phyloP scores from a whole-genome alignment of 441 rosid species.

The Erodium moschatum region DNA sequence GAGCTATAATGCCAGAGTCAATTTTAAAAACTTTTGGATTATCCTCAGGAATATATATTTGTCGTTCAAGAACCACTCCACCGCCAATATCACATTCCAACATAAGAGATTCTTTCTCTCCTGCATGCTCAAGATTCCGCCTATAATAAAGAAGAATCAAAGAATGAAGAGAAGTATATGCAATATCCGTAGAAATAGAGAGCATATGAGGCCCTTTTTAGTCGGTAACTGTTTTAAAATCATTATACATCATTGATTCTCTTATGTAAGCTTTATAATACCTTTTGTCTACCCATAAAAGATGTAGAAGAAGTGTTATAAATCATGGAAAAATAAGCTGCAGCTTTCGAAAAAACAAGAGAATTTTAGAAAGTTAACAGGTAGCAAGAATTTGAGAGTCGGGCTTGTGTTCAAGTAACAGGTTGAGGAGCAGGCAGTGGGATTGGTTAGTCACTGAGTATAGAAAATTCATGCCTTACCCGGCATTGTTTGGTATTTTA shows the following conservation, averaged over 20 bases:
- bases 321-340: background rate
- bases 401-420: background rate
- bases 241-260: background rate
- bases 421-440: background rate
- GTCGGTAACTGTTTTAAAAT: background rate
- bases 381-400: background rate
- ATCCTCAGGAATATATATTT: constrained; percentile 40
- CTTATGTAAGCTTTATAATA: background rate
- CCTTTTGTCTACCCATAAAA: background rate
- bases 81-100: constrained; percentile 79
- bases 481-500: background rate
- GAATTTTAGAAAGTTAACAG: background rate
- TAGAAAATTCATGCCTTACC: background rate
- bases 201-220: background rate
- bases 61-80: constrained; percentile 57
- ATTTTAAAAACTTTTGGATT: constrained; percentile 43
- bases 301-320: background rate
- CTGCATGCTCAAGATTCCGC: constrained; percentile 70
- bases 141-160: constrained; percentile 31
- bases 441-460: background rate
- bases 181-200: background rate
- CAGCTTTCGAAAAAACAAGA: background rate
- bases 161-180: background rate
- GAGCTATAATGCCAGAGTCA: constrained; percentile 60
- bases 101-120: constrained; percentile 60